These are phyloP conservation scores for Marchantia polymorpha DNA, from an alignment of 225 moss, liverwort and hornwort species.

Conservation along the genomic window DNA sequence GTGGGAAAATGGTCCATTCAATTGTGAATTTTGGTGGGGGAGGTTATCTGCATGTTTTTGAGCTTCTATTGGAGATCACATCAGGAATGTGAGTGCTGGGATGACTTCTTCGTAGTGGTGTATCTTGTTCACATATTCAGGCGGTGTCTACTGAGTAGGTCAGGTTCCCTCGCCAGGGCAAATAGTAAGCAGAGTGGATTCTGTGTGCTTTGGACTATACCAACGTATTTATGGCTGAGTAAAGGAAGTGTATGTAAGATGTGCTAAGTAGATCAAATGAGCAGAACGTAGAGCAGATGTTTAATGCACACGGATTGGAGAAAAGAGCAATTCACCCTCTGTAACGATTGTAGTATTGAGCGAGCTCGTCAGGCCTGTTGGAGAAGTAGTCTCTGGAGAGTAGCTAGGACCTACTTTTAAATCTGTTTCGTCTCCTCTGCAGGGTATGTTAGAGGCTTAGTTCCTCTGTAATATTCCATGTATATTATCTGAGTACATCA, in stretches of 20 bases:
- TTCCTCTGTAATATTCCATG: no score
- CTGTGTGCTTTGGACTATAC: neutral
- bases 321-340: neutral
- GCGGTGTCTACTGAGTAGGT: neutral
- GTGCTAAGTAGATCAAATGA: neutral
- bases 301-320: neutral
- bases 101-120: neutral
- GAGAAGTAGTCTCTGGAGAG: no score
- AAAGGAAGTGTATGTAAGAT: neutral
- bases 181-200: neutral
- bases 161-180: neutral
- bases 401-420: no score
- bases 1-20: conserved; percentile 13
- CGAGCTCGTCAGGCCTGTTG: neutral
- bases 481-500: no score
- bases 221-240: neutral
- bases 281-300: neutral
- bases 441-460: no score
- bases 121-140: neutral
- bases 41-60: conserved; percentile 21
- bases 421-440: no score
- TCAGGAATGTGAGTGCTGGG: conserved; percentile 11
- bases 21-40: conserved; percentile 17
- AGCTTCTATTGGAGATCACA: conserved; percentile 3
- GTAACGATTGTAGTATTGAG: neutral